These are phyloP conservation scores for Coemansia sp. DNA, from an alignment of 192 early-diverging fungal species.

Conservation along the genomic window DNA sequence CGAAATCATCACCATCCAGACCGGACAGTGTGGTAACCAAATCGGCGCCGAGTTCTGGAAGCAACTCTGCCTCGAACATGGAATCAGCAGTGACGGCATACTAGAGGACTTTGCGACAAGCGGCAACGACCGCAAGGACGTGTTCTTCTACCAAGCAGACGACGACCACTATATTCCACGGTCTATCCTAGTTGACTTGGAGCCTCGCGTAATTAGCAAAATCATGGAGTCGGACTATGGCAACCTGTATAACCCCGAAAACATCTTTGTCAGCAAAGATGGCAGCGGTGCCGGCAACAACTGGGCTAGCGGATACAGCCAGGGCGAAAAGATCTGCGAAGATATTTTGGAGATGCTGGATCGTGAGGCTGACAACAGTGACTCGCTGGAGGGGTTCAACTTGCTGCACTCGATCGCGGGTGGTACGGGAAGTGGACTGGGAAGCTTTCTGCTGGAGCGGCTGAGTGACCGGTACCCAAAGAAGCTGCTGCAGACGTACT, in stretches of 20 bases:
- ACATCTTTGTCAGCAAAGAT: conserved; percentile 94
- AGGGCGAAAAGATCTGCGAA: conserved; percentile 98
- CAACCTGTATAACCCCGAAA: conserved; percentile 94
- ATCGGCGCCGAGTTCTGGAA: conserved; percentile 96
- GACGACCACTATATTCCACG: conserved; percentile 79
- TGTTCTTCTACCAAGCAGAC: conserved; percentile 95
- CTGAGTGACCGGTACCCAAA: conserved; percentile 96
- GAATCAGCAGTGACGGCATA: conserved; percentile 79
- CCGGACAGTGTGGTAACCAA: conserved; percentile 95
- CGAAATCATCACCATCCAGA: conserved; percentile 95
- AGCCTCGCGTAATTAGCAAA: conserved; percentile 93
- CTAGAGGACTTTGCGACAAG: conserved; percentile 66
- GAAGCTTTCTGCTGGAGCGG: conserved; percentile 75
- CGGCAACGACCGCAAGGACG: conserved; percentile 93
- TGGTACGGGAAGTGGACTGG: conserved; percentile 97
- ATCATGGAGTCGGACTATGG: conserved; percentile 66
- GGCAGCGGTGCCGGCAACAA: conserved; percentile 99
- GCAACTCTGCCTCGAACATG: conserved; percentile 89
- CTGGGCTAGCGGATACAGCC: conserved; percentile 99
- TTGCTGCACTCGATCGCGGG: conserved; percentile 97
- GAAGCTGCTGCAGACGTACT: conserved; percentile 88
- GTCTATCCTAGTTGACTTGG: conserved; percentile 93
- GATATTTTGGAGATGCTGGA: conserved; percentile 93
- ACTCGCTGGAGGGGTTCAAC: conserved; percentile 98
- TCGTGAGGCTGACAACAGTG: conserved; percentile 94